phyloP scores from a whole-genome alignment of 2,329 filamentous ascomycete species.

The Fusarium cyanostomum region DNA sequence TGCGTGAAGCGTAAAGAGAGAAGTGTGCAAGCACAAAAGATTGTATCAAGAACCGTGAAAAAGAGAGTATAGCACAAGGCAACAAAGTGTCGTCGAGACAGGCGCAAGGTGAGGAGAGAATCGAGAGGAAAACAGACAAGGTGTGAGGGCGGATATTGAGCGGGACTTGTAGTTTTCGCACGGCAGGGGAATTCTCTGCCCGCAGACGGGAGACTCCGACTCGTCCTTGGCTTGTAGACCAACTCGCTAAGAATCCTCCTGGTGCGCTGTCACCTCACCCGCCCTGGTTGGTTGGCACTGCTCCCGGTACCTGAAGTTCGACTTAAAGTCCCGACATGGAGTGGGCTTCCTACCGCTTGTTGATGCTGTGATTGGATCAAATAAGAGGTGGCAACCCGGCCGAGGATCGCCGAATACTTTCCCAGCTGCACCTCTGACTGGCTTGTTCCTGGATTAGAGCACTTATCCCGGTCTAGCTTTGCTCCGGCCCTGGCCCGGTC shows the following conservation, averaged over 20 bases:
- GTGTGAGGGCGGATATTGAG: constrained; percentile 26
- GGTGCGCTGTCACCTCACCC: constrained; percentile 40
- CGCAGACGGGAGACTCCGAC: constrained; percentile 2
- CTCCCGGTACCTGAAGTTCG: constrained; percentile 27
- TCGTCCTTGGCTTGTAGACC: constrained; percentile 9
- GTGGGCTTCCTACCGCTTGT: constrained; percentile 21
- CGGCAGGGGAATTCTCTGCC: constrained; percentile 37
- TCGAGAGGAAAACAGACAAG: constrained; percentile 12
- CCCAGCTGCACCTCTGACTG: constrained; percentile 39
- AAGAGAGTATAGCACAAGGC: constrained; percentile 35
- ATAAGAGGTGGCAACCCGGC: constrained; percentile 19
- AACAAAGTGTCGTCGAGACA: constrained; percentile 35
- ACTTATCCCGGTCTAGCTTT: constrained; percentile 27
- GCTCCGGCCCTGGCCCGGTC: constrained; percentile 28
- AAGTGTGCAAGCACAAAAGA: constrained; percentile 34
- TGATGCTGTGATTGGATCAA: constrained; percentile 34
- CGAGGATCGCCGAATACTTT: constrained; percentile 32
- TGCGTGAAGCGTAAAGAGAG: constrained; percentile 30
- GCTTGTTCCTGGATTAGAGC: constrained; percentile 40
- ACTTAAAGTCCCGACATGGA: constrained; percentile 39
- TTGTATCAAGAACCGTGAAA: constrained; percentile 22
- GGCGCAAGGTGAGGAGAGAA: constrained; percentile 23
- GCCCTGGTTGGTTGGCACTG: constrained; percentile 27
- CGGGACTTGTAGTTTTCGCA: constrained; percentile 44
- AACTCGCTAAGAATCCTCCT: constrained; percentile 9